phyloP scores from a whole-genome alignment of 352 stramenopile genomes.

The Phytophthora tubulina region DNA sequence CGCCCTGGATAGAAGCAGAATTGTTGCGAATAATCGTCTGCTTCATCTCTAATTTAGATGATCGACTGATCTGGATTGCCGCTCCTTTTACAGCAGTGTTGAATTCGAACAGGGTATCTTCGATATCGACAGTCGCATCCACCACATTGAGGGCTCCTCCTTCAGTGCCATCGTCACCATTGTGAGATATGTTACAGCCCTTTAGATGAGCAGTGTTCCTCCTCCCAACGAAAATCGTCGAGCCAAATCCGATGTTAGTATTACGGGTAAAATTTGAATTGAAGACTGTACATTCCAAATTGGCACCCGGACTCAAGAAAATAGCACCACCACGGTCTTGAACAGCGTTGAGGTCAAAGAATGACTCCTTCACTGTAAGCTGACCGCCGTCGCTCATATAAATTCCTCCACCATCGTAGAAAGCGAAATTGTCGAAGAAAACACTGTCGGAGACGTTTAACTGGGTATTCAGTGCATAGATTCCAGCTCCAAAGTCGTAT shows the following conservation, averaged over 20 bases:
- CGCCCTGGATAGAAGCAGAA: constrained; percentile 42
- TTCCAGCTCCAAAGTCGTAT: constrained; percentile 63
- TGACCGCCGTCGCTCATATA: constrained; percentile 50
- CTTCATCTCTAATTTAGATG: constrained; percentile 42
- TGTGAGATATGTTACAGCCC: constrained; percentile 37
- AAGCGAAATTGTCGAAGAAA: constrained; percentile 59
- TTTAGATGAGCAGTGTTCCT: constrained; percentile 52
- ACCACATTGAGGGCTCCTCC: constrained; percentile 56
- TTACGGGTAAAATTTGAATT: constrained; percentile 53
- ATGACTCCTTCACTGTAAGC: constrained; percentile 32
- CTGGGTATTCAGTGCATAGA: constrained; percentile 46
- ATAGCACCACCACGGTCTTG: constrained; percentile 59
- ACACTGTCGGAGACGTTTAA: constrained; percentile 35
- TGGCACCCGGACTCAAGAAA: constrained; percentile 50
- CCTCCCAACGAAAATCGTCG: constrained; percentile 59
- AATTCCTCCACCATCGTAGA: constrained; percentile 69
- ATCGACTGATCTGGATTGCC: constrained; percentile 61
- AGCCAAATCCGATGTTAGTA: constrained; percentile 60
- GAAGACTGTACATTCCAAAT: constrained; percentile 31
- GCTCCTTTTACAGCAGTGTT: constrained; percentile 54
- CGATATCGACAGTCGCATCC: constrained; percentile 49
- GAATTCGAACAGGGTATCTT: constrained; percentile 45
- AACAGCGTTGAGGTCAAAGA: constrained; percentile 48
- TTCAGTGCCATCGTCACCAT: constrained; percentile 52
- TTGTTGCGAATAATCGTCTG: constrained; percentile 51